Evolutionary conservation across 768 basidiomycete species (phyloP), one percentile per base, ranked within the genome.

Genomic region (Lactarius hengduanensis): DNA sequence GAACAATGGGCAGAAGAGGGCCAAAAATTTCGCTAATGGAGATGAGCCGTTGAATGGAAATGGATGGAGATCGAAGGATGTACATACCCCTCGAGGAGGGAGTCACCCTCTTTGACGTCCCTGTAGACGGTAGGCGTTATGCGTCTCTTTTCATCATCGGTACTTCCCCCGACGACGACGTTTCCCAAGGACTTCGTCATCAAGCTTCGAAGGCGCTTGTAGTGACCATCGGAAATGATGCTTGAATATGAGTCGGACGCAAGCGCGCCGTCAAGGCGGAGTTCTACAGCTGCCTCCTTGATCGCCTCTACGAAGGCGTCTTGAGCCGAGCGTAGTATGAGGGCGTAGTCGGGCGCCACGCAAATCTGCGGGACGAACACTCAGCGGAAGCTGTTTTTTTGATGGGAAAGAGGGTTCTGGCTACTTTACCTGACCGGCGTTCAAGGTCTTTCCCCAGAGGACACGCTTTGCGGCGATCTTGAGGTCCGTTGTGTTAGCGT

Each of bases 1-100:
- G 77, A 15, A 91, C 70, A 55, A 92, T 79, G 0, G 90, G 85
- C 8, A 92, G 71, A 28, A 92, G 73, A 0, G 91, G 90, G 0
- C 89, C 91, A 69, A 92, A 92, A 3, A 91, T 73, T 73, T 92
- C 91, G 67, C 89, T 90, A 69, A 10, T 36, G 59, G 26, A 13
- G 6, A 59, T 22, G 13, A 55, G 34, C 57, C 28, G 61, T 63
- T 22, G 2, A 41, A 50, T 43, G 22, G 56, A 28, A 36, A 10
- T 41, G 59, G 4, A 30, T 28, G 26, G 28, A 41, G 6, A 57
- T 57, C 18, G 36, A 28, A 18, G 26, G 2, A 63, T 40, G 22
- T 2, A 73, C 81, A 56, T 65, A 88, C 85, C 84, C 84, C 69
- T 85, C 81, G 74, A 92, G 77, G 36, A 91, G 73, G 0, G 83